Conservation (phyloP, 1,284 basidiomycete genomes). For the Puccinia polysora region DNA sequence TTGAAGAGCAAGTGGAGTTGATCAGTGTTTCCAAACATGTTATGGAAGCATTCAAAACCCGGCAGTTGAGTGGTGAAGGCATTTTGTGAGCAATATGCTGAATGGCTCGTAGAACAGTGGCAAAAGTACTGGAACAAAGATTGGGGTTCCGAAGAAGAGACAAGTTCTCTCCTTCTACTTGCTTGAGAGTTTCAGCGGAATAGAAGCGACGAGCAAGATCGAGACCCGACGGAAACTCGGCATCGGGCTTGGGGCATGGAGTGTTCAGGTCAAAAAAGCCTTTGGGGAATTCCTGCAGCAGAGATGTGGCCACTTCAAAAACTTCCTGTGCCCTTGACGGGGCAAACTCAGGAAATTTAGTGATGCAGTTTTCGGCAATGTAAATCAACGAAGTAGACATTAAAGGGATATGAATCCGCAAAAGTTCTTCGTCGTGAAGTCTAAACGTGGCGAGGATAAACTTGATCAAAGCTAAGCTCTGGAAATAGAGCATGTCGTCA, state of each 20-base stretch:
- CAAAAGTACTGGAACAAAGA: slow-evolving; percentile 23
- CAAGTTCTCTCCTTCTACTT: slow-evolving; percentile 10
- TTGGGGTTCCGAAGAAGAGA: slow-evolving; percentile 16
- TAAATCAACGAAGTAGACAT: slow-evolving; percentile 66
- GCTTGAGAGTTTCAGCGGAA: slow-evolving; percentile 27
- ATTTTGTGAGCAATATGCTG: neutral
- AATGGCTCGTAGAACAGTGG: slow-evolving; percentile 21
- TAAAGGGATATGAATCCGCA: slow-evolving; percentile 71
- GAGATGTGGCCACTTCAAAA: slow-evolving; percentile 27
- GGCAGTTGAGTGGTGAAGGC: neutral
- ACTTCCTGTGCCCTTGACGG: neutral
- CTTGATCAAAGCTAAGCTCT: slow-evolving; percentile 55
- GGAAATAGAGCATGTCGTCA: slow-evolving; percentile 58
- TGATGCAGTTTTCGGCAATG: slow-evolving; percentile 58
- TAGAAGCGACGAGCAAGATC: slow-evolving; percentile 30
- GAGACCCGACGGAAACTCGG: slow-evolving; percentile 1
- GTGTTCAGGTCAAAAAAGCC: slow-evolving; percentile 10
- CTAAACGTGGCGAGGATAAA: slow-evolving; percentile 69
- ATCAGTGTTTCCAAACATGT: slow-evolving; percentile 24
- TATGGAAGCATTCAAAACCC: slow-evolving; percentile 24
- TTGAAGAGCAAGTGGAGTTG: slow-evolving; percentile 2
- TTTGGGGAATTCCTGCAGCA: slow-evolving; percentile 20
- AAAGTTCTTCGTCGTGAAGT: slow-evolving; percentile 73
- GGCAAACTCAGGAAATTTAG: slow-evolving; percentile 47
- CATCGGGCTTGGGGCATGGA: neutral